phyloP scores from a whole-genome alignment of 1,284 basidiomycete species.

The Takashimella tepidaria region DNA sequence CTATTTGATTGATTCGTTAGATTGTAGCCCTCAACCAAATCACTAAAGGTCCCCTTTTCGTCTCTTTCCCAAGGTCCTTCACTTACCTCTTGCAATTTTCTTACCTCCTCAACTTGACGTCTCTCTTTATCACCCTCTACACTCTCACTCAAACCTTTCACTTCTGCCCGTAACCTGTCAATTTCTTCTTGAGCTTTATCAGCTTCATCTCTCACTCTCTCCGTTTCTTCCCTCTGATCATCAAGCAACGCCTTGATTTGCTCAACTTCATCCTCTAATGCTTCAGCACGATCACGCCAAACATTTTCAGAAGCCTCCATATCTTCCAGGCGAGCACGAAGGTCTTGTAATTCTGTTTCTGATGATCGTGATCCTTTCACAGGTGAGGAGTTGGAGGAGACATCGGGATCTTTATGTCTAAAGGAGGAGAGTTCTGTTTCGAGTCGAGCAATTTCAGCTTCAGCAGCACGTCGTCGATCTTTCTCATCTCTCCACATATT shows the following conservation, averaged over 20 bases:
- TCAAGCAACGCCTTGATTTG: constrained; percentile 52
- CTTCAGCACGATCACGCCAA: constrained; percentile 64
- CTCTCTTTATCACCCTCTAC: constrained; percentile 53
- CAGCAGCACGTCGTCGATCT: constrained; percentile 26
- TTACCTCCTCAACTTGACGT: constrained; percentile 55
- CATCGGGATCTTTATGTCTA: no score
- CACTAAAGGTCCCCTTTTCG: constrained; percentile 38
- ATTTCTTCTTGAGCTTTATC: constrained; percentile 56
- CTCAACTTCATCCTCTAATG: constrained; percentile 62
- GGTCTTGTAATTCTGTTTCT: constrained; percentile 54
- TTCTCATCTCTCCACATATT: constrained; percentile 41
- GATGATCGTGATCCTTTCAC: constrained; percentile 56
- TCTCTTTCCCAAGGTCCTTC: constrained; percentile 16
- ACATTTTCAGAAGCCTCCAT: constrained; percentile 52
- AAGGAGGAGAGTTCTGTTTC: constrained; percentile 64
- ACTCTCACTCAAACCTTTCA: constrained; percentile 21
- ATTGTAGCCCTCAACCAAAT: no score
- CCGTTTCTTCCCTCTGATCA: constrained; percentile 58
- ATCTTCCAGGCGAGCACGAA: constrained; percentile 59
- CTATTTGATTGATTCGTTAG: no score
- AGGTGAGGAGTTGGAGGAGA: no score
- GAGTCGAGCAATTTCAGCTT: constrained; percentile 21
- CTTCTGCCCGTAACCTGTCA: constrained; percentile 57
- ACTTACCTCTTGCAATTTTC: constrained; percentile 63
- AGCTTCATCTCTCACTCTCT: constrained; percentile 51